Evolutionary conservation across 305 asterid genomes (phyloP).

Genomic region (Solanum hybrid): DNA sequence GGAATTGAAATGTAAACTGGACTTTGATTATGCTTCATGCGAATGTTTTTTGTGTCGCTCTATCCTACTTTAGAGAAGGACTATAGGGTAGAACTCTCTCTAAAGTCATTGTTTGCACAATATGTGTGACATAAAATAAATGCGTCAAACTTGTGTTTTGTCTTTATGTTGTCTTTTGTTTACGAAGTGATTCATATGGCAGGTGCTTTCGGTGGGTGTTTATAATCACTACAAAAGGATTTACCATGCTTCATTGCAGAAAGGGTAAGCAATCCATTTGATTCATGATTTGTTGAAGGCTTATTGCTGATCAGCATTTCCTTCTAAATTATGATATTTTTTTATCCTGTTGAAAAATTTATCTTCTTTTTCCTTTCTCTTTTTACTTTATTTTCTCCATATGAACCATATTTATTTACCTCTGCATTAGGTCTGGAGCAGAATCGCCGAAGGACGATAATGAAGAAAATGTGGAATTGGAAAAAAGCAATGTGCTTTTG

Average conservation of each 20-base stretch:
- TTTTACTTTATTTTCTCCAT: background rate
- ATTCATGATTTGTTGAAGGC: background rate
- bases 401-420: background rate
- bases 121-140: background rate
- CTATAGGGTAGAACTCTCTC: background rate
- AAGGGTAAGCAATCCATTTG: conserved; percentile 49
- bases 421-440: conserved; percentile 52
- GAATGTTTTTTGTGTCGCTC: background rate
- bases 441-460: conserved; percentile 45
- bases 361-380: background rate
- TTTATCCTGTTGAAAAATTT: background rate
- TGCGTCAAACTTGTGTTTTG: background rate
- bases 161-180: background rate
- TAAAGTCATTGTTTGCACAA: background rate
- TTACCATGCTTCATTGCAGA: conserved; percentile 49
- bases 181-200: conserved; percentile 14
- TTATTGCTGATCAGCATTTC: background rate
- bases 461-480: conserved; percentile 72
- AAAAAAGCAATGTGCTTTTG: conserved; percentile 90
- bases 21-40: background rate
- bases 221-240: conserved; percentile 93
- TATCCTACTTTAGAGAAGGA: background rate
- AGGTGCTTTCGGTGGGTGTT: conserved; percentile 95
- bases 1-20: background rate
- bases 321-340: background rate